Percentiles rank a stretch among this genome's conserved stretches.
Evolutionary conservation across 2,329 filamentous ascomycete species (phyloP).

Genomic region (Pseudogymnoascus sp.): DNA sequence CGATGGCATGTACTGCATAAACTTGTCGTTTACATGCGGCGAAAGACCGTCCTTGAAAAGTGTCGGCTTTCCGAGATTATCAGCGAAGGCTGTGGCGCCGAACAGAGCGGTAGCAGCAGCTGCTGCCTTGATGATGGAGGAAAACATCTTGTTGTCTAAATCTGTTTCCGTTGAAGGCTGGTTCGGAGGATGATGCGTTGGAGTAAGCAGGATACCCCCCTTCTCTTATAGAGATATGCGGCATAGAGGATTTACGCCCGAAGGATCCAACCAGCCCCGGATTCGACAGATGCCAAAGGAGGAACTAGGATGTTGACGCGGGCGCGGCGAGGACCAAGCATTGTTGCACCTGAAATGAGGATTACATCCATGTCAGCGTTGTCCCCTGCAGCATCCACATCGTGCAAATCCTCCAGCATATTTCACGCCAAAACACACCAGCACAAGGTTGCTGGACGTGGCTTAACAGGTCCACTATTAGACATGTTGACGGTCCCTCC

Average conservation of each 20-base stretch:
- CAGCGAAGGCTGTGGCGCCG: neutral
- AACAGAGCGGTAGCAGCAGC: neutral
- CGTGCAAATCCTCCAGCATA: neutral
- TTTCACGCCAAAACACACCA: neutral
- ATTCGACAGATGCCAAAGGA: neutral
- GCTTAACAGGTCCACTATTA: neutral
- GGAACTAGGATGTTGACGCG: neutral
- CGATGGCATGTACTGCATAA: slow-evolving; percentile 1
- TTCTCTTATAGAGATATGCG: neutral
- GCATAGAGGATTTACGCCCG: neutral
- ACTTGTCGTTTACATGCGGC: neutral
- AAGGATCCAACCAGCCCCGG: neutral
- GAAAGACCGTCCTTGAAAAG: neutral
- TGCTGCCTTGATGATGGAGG: neutral
- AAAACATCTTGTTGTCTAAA: neutral
- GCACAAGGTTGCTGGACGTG: neutral
- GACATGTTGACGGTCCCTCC: neutral
- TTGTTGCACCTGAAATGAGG: neutral
- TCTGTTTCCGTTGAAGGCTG: neutral
- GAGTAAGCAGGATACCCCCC: neutral
- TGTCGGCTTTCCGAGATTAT: neutral
- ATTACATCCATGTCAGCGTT: neutral
- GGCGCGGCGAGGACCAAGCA: neutral
- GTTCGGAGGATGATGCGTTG: neutral
- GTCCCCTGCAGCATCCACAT: neutral